These are phyloP conservation scores for Protomyces lactucae-debilis DNA, from an alignment of 1,139 yeast species.

Conservation along the genomic window DNA sequence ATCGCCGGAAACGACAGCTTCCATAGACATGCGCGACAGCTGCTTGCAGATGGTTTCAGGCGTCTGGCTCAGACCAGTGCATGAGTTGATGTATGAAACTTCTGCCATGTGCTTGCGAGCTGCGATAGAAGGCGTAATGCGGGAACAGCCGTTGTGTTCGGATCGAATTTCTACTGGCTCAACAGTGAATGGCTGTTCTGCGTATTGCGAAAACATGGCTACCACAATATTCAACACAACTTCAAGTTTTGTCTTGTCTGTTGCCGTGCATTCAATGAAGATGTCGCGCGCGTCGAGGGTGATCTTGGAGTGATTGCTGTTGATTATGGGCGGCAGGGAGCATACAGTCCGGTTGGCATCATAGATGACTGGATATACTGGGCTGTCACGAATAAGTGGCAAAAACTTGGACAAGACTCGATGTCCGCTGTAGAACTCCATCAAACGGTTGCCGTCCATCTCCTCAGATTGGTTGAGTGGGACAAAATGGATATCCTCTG, in stretches of 20 bases:
- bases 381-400: conserved; percentile 81
- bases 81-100: conserved; percentile 80
- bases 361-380: conserved; percentile 83
- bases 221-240: conserved; percentile 85
- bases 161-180: conserved; percentile 87
- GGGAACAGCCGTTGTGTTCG: conserved; percentile 71
- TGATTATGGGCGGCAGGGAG: conserved; percentile 95
- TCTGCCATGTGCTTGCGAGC: conserved; percentile 73
- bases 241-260: conserved; percentile 89
- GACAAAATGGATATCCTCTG: conserved; percentile 67
- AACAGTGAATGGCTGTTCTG: conserved; percentile 58
- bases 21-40: conserved; percentile 75
- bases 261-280: conserved; percentile 90
- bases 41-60: conserved; percentile 64
- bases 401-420: conserved; percentile 84
- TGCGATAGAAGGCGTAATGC: conserved; percentile 67
- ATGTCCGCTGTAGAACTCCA: conserved; percentile 86
- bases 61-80: conserved; percentile 71
- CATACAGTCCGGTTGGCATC: conserved; percentile 76
- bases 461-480: conserved; percentile 82
- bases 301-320: conserved; percentile 86
- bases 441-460: conserved; percentile 70
- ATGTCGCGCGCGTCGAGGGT: conserved; percentile 78
- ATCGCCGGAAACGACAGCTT: conserved; percentile 54
- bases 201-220: conserved; percentile 92